Conservation (phyloP, 306 rosid genomes). For the Casuarina cunninghamiana region DNA sequence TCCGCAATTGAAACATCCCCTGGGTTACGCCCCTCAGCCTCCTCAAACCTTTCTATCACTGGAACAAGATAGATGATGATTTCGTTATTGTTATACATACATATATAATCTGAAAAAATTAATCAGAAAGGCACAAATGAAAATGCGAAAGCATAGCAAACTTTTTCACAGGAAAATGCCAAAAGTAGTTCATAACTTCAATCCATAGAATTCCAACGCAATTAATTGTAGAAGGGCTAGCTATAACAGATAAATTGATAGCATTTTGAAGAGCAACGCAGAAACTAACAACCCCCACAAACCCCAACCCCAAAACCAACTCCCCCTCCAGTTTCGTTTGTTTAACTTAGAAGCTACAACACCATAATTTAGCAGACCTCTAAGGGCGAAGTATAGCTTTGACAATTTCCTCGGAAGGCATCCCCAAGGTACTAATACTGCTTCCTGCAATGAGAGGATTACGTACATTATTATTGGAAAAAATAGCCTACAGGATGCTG, state of each 20-base stretch:
- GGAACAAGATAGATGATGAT: conserved; percentile 27
- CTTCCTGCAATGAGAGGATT: conserved; percentile 52
- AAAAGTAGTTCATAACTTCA: background rate
- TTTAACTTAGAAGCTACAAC: background rate
- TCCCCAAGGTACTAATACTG: conserved; percentile 81
- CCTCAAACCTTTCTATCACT: conserved; percentile 82
- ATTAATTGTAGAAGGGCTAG: background rate
- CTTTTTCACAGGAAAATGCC: background rate
- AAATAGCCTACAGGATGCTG: conserved; percentile 5
- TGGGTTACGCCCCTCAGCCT: conserved; percentile 62
- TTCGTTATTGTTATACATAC: background rate
- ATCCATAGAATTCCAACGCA: background rate
- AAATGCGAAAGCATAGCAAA: background rate
- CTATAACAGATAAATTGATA: background rate
- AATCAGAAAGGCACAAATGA: background rate
- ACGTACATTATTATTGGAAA: background rate
- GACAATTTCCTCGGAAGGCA: conserved; percentile 60
- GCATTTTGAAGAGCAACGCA: background rate
- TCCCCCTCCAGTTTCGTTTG: background rate
- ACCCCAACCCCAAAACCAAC: too few relatives aligned
- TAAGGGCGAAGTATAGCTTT: conserved; percentile 79
- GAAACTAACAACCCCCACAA: too few relatives aligned
- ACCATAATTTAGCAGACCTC: conserved; percentile 56
- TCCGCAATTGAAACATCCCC: conserved; percentile 65
- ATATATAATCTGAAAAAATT: background rate